A percentile compares a stretch with the other conserved stretches of the same genome.
These are phyloP conservation scores for Phytophthora podocarpi DNA, from an alignment of 352 stramenopile species.

Conservation along the genomic window DNA sequence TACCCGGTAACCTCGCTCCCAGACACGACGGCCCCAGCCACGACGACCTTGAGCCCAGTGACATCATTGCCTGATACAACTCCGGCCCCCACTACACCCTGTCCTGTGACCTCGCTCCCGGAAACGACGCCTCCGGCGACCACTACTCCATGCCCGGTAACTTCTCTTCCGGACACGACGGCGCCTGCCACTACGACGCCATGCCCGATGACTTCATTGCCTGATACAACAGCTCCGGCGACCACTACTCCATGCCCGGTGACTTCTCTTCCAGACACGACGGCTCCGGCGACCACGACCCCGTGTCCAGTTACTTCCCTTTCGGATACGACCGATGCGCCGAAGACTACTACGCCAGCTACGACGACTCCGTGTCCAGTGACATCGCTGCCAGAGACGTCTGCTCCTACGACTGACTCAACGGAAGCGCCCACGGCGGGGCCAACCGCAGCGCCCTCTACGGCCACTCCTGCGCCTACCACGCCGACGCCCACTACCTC, in stretches of 20 bases:
- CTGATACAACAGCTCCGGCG: background rate
- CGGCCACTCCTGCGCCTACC: background rate
- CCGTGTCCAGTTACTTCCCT: conserved; percentile 10
- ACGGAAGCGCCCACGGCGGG: background rate
- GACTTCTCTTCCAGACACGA: conserved; percentile 7
- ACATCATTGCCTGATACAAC: background rate
- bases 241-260: conserved; percentile 1
- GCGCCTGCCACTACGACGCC: background rate
- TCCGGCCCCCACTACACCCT: background rate
- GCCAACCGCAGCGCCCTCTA: background rate
- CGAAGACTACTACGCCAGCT: background rate
- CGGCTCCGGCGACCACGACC: background rate
- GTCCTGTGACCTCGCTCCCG: conserved; percentile 3
- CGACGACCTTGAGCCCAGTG: background rate
- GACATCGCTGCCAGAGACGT: conserved; percentile 4
- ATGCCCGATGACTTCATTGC: conserved; percentile 5
- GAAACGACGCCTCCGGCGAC: background rate
- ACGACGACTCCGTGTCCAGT: conserved; percentile 9
- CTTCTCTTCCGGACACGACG: conserved; percentile 3
- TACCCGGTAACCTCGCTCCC: conserved; percentile 5
- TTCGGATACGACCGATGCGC: conserved; percentile 8
- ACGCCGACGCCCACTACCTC: conserved; percentile 11
- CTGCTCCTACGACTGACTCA: background rate
- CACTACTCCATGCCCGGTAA: conserved; percentile 1
- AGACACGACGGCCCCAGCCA: background rate